These are phyloP conservation scores for Monosporozyma unispora DNA, from an alignment of 805 yeast species.

Conservation along the genomic window DNA sequence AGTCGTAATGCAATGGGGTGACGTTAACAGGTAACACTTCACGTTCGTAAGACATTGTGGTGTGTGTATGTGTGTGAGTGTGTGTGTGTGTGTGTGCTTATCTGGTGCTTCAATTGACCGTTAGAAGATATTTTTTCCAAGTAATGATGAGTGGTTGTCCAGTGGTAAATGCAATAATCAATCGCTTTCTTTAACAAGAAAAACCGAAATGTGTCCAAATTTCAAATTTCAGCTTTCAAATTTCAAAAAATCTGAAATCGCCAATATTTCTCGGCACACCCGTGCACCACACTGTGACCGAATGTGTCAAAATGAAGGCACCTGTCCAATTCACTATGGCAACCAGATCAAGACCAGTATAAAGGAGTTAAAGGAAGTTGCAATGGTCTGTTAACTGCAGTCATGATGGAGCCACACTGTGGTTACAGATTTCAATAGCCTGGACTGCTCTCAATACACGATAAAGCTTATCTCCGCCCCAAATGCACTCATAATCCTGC, in stretches of 20 bases:
- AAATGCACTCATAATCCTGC: too few relatives aligned
- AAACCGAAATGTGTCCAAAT: background rate
- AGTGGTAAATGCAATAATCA: too few relatives aligned
- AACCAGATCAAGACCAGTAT: too few relatives aligned
- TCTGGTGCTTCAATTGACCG: too few relatives aligned
- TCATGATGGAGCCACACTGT: too few relatives aligned
- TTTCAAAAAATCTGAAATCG: background rate
- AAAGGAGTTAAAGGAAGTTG: too few relatives aligned
- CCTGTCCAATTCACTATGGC: background rate
- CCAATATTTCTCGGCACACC: background rate
- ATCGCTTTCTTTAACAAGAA: background rate
- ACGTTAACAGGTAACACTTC: constrained; percentile 52
- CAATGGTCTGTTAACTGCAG: too few relatives aligned
- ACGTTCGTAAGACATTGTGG: constrained; percentile 15
- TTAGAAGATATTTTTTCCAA: too few relatives aligned
- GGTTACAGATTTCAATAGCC: too few relatives aligned
- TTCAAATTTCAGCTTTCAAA: background rate
- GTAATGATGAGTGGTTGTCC: too few relatives aligned
- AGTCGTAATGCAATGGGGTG: constrained; percentile 63
- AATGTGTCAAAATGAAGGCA: background rate
- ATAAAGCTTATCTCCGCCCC: background rate
- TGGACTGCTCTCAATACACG: too few relatives aligned
- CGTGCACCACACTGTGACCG: background rate
- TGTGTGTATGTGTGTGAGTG: background rate
- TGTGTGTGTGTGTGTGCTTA: too few relatives aligned